A percentile compares a stretch with the other conserved stretches of the same genome.
phyloP scores from a whole-genome alignment of 1,284 basidiomycete genomes.

The Melampsora larici-populina region DNA sequence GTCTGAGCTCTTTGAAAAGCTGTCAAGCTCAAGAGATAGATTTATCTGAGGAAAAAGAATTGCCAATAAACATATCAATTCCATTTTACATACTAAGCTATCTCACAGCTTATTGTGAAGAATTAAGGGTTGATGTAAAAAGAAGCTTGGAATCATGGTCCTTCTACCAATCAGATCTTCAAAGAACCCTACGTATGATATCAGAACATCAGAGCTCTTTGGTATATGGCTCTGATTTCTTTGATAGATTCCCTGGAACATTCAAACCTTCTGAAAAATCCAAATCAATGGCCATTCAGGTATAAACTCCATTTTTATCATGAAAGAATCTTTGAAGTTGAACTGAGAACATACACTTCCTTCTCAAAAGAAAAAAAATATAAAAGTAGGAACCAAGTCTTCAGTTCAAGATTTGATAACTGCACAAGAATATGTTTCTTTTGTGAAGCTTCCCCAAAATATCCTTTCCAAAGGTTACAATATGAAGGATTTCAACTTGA shows the following conservation, averaged over 20 bases:
- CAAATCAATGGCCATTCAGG: background rate
- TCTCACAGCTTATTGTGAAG: background rate
- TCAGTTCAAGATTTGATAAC: too few relatives aligned
- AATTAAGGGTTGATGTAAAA: background rate
- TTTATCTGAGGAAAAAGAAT: background rate
- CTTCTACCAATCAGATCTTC: too few relatives aligned
- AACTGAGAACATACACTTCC: too few relatives aligned
- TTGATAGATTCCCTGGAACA: background rate
- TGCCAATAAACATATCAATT: background rate
- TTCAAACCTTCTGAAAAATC: background rate
- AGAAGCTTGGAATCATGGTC: background rate
- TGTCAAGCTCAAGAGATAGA: background rate
- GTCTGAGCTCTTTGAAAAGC: background rate
- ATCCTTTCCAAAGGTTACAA: too few relatives aligned
- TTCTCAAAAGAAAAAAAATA: too few relatives aligned
- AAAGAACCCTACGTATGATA: background rate
- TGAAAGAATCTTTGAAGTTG: too few relatives aligned
- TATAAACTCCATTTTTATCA: background rate
- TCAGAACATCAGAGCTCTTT: background rate
- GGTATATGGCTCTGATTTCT: background rate
- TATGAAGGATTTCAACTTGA: too few relatives aligned
- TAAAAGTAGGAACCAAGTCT: too few relatives aligned
- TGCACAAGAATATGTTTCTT: too few relatives aligned
- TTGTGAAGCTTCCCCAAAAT: too few relatives aligned
- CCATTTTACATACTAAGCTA: background rate